Evolutionary conservation across 2,329 filamentous ascomycete species (phyloP).

Genomic region (Hirsutella rhossiliensis): DNA sequence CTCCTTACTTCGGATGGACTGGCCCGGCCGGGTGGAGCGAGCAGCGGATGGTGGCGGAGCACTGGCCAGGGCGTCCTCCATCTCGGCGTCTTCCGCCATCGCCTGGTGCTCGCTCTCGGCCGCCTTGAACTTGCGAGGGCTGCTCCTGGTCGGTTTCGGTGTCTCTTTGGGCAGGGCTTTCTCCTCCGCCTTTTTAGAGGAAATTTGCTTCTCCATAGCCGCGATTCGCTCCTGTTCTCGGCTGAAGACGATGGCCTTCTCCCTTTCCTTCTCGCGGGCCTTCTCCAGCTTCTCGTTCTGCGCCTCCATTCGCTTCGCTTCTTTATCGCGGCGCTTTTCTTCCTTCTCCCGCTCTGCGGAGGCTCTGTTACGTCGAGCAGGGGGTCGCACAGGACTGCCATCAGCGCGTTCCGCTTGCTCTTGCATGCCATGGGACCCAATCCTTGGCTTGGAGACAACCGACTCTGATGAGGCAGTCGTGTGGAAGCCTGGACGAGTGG

Average conservation of each 20-base stretch:
- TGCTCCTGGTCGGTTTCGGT: constrained; percentile 33
- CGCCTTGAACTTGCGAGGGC: constrained; percentile 37
- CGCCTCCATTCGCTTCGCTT: constrained; percentile 47
- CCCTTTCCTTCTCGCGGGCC: constrained; percentile 56
- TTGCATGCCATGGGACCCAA: constrained; percentile 10
- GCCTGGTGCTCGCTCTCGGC: constrained; percentile 15
- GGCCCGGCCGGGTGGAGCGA: constrained; percentile 33
- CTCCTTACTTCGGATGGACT: constrained; percentile 36
- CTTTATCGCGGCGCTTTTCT: constrained; percentile 55
- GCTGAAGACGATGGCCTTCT: constrained; percentile 50
- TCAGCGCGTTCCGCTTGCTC: constrained; percentile 8
- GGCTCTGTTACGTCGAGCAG: constrained; percentile 39
- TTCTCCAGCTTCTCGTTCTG: constrained; percentile 53
- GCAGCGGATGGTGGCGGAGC: constrained; percentile 52
- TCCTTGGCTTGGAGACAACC: constrained; percentile 17
- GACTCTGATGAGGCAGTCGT: constrained; percentile 36
- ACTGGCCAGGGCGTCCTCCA: constrained; percentile 39
- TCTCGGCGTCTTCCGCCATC: constrained; percentile 36
- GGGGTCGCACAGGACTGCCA: constrained; percentile 29
- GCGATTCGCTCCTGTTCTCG: constrained; percentile 43
- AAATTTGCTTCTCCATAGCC: constrained; percentile 39
- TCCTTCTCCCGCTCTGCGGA: constrained; percentile 51
- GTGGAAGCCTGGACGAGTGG: constrained; percentile 31
- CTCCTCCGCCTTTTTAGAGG: constrained; percentile 41
- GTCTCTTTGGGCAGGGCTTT: constrained; percentile 25